phyloP scores from a whole-genome alignment of 768 basidiomycete genomes.

The Termitomyces sp. region DNA sequence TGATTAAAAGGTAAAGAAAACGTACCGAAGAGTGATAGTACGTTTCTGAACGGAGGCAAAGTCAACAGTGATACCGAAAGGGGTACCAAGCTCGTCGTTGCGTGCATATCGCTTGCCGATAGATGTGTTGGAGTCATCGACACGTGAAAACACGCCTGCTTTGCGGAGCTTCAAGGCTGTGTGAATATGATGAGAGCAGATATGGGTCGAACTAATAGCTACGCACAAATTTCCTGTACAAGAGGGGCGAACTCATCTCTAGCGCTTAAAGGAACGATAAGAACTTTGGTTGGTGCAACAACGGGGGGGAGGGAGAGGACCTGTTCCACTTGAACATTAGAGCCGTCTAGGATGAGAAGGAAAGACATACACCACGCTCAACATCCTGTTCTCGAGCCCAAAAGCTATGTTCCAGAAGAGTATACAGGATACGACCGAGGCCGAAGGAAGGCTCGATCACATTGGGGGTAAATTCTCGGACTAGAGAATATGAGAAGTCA shows the following conservation, averaged over 20 bases:
- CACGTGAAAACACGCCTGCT: slow-evolving; percentile 87
- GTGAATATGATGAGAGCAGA: slow-evolving; percentile 8
- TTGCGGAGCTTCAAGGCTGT: slow-evolving; percentile 85
- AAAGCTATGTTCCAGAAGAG: slow-evolving; percentile 91
- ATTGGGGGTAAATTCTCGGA: slow-evolving; percentile 94
- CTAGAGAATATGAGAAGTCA: slow-evolving; percentile 35
- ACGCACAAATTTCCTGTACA: slow-evolving; percentile 88
- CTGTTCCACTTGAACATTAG: slow-evolving; percentile 30
- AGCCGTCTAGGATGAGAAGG: slow-evolving; percentile 3
- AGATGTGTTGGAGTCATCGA: slow-evolving; percentile 92
- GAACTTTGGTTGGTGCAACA: slow-evolving; percentile 94
- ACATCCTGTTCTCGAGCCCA: slow-evolving; percentile 93
- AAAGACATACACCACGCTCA: slow-evolving; percentile 73
- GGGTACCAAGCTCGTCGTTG: slow-evolving; percentile 98
- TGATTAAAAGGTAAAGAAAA: slow-evolving; percentile 13
- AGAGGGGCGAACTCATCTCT: slow-evolving; percentile 82
- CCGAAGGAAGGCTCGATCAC: slow-evolving; percentile 99
- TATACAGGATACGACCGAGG: slow-evolving; percentile 92
- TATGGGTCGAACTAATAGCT: neutral
- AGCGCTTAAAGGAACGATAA: slow-evolving; percentile 91
- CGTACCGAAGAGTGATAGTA: slow-evolving; percentile 92
- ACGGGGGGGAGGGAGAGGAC: slow-evolving; percentile 87
- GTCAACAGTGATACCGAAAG: slow-evolving; percentile 94
- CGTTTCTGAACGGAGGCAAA: slow-evolving; percentile 90
- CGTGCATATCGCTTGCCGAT: slow-evolving; percentile 97